Evolutionary conservation across 768 basidiomycete species (phyloP), one percentile per base, ranked within the genome.

Genomic region (Suillus ampliporus): DNA sequence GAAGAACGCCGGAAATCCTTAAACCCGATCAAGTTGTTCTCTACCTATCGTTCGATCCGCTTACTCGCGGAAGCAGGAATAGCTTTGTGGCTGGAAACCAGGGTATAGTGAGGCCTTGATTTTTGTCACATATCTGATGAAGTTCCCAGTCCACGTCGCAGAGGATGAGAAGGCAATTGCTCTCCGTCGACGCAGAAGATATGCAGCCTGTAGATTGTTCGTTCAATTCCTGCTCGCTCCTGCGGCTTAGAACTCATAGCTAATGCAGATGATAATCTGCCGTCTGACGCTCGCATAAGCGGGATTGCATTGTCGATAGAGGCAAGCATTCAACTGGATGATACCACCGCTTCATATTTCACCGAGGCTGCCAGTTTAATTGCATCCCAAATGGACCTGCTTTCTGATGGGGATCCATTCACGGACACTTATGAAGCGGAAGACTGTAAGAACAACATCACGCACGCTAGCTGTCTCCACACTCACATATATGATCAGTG

Each of bases 121-220:
- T n/a, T n/a, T n/a, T n/a, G n/a, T n/a, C n/a, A n/a, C n/a, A n/a
- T n/a, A n/a, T n/a, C n/a, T n/a, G n/a, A n/a, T n/a, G n/a, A n/a
- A n/a, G n/a, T n/a, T n/a, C n/a, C n/a, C n/a, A n/a, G n/a, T n/a
- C n/a, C n/a, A n/a, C n/a, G n/a, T n/a, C n/a, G n/a, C n/a, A 68
- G 3, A 54, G 43, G n/a, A 17, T 68, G 9, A 14, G 40, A 2
- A 60, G 67, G 43, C 8, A 6, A 6, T 46, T 62, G 1, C 38
- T 69, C 4, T 66, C 61, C 1, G 53, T 71, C 15, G 44, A 67
- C 21, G 26, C 11, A 11, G 3, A 53, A 10, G 46, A 62, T 13
- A 26, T 71, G 11, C 60, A 17, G 31, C 13, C 11, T 2, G 31
- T 48, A 0, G 1, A 57, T 1, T 52, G 69, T 62, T 11, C 23